These are phyloP conservation scores for Ceratobasidium theobromae DNA, from an alignment of 1,284 basidiomycete genomes.

Conservation along the genomic window DNA sequence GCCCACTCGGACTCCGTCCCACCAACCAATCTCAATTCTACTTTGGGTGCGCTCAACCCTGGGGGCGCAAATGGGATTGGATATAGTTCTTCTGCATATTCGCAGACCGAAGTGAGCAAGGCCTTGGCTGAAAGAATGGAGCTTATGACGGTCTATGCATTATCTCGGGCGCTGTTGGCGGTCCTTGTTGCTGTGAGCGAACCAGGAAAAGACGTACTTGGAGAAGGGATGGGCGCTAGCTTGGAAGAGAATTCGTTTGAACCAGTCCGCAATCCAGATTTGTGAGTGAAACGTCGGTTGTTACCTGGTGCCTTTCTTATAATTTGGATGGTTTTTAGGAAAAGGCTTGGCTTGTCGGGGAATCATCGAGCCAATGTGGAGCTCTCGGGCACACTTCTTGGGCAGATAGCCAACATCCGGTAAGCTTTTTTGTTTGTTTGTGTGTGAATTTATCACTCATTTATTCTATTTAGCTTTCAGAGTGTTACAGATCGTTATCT, in stretches of 20 bases:
- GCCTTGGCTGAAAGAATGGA: neutral
- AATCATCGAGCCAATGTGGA: constrained; percentile 82
- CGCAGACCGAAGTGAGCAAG: constrained; percentile 54
- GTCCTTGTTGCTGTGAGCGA: constrained; percentile 63
- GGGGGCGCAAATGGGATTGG: neutral
- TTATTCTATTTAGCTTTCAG: constrained; percentile 59
- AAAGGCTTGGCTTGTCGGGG: constrained; percentile 59
- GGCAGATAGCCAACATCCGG: constrained; percentile 78
- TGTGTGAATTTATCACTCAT: neutral
- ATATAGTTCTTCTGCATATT: constrained; percentile 4
- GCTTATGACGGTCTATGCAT: constrained; percentile 67
- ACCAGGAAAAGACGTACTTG: constrained; percentile 67
- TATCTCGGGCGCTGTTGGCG: constrained; percentile 80
- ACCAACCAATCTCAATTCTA: constrained; percentile 18
- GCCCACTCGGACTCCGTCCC: constrained; percentile 43
- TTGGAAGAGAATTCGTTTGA: constrained; percentile 87
- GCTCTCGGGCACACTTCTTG: constrained; percentile 78
- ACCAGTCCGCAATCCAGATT: constrained; percentile 67
- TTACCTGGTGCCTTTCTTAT: neutral
- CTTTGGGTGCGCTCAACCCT: constrained; percentile 4
- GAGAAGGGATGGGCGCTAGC: constrained; percentile 72
- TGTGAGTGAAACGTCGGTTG: constrained; percentile 43
- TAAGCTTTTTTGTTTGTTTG: constrained; percentile 43
- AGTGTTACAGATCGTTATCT: constrained; percentile 87
- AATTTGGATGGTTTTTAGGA: constrained; percentile 40